phyloP scores from a whole-genome alignment of 2,329 filamentous ascomycete species.

The Aspergillus hortae region DNA sequence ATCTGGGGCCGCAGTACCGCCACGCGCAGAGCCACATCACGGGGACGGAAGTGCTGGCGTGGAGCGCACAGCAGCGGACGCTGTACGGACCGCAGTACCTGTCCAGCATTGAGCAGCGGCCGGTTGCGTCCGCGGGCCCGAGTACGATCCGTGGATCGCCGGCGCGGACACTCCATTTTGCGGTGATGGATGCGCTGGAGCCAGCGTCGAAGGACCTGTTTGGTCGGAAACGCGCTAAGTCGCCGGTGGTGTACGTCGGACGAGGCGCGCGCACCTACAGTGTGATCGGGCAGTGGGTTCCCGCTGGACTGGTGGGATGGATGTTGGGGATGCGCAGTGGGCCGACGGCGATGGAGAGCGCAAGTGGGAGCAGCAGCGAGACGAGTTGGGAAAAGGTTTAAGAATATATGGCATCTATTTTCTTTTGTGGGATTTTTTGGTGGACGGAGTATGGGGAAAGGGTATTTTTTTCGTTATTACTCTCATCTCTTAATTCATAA shows the following conservation, averaged over 20 bases:
- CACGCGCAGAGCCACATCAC: conserved; percentile 40
- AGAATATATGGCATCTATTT: background rate
- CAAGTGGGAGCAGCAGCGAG: conserved; percentile 32
- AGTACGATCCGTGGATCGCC: conserved; percentile 60
- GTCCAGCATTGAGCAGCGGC: conserved; percentile 42
- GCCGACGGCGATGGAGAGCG: conserved; percentile 17
- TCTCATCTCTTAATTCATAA: background rate
- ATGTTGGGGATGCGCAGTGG: conserved; percentile 74
- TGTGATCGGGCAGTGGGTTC: conserved; percentile 77
- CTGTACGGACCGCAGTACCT: conserved; percentile 40
- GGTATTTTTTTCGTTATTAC: background rate
- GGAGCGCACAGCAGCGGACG: conserved; percentile 57
- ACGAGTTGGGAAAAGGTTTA: conserved; percentile 34
- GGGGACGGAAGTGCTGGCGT: conserved; percentile 56
- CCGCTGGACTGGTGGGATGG: conserved; percentile 76
- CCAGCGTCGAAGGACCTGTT: conserved; percentile 37
- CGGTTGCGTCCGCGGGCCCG: conserved; percentile 36
- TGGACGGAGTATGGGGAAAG: no score
- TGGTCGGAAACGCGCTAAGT: conserved; percentile 33
- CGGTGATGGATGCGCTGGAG: conserved; percentile 85
- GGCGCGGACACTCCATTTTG: conserved; percentile 75
- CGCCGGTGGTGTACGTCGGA: conserved; percentile 70
- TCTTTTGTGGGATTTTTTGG: background rate
- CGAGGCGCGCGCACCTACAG: conserved; percentile 81
- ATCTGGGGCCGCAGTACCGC: conserved; percentile 64